These are phyloP conservation scores for Hypsizygus ulmarius DNA, from an alignment of 1,284 basidiomycete genomes.

Conservation along the genomic window DNA sequence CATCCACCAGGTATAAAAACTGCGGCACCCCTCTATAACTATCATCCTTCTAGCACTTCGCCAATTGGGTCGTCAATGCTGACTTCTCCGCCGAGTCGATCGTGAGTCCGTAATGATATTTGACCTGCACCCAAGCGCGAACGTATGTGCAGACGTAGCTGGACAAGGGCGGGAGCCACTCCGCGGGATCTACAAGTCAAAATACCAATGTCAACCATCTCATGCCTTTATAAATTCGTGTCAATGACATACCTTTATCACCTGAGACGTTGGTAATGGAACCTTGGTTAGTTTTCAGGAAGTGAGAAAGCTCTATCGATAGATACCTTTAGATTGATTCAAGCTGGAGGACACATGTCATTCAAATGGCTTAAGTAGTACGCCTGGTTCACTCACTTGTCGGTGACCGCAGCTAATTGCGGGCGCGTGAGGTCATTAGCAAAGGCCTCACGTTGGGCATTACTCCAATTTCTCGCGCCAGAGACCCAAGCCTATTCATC, in stretches of 20 bases:
- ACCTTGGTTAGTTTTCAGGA: background rate
- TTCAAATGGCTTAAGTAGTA: background rate
- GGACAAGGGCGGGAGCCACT: constrained; percentile 45
- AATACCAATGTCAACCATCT: background rate
- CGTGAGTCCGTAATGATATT: constrained; percentile 46
- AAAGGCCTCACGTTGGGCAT: constrained; percentile 44
- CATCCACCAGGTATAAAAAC: no score
- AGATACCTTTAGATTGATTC: constrained; percentile 37
- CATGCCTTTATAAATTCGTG: background rate
- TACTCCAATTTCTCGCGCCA: constrained; percentile 49
- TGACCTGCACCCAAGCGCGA: constrained; percentile 49
- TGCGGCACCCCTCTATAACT: background rate
- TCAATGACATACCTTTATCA: constrained; percentile 13
- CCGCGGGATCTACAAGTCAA: constrained; percentile 37
- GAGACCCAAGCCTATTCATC: constrained; percentile 46
- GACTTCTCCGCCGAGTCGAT: constrained; percentile 39
- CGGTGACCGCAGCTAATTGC: constrained; percentile 50
- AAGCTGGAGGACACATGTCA: constrained; percentile 17
- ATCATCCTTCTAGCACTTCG: constrained; percentile 10
- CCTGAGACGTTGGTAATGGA: constrained; percentile 4
- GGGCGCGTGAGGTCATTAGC: constrained; percentile 54
- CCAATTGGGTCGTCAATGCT: constrained; percentile 24
- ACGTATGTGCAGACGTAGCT: constrained; percentile 48
- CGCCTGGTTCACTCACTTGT: constrained; percentile 24
- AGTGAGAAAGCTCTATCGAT: background rate